These are phyloP conservation scores for Monilinia fructicola DNA, from an alignment of 2,329 filamentous ascomycete species.

Conservation along the genomic window DNA sequence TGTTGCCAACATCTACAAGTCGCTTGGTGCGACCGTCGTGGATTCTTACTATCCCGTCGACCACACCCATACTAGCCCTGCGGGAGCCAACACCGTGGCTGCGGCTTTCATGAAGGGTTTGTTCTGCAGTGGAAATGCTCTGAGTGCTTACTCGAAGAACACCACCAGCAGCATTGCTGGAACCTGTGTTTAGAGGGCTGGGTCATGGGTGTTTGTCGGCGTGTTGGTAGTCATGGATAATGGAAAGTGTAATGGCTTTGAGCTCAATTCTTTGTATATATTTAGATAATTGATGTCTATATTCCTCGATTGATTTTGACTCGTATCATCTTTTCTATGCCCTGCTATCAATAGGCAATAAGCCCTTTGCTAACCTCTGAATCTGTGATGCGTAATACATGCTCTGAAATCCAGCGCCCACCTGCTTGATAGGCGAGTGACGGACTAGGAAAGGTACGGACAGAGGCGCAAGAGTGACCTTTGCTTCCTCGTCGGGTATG, in stretches of 20 bases:
- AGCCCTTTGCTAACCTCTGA: conserved; percentile 32
- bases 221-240: not conserved
- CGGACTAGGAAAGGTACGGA: conserved; percentile 22
- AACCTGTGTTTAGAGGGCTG: conserved; percentile 30
- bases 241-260: not conserved
- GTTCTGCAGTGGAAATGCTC: conserved; percentile 31
- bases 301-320: not conserved
- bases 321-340: not conserved
- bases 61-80: conserved; percentile 60
- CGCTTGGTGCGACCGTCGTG: conserved; percentile 48
- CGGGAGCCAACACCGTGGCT: conserved; percentile 54
- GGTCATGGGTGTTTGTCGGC: not conserved
- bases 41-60: conserved; percentile 55
- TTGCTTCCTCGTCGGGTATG: conserved; percentile 33
- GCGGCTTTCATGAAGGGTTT: conserved; percentile 53
- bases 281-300: not conserved
- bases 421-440: conserved; percentile 23
- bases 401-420: conserved; percentile 28
- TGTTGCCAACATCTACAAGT: conserved; percentile 50
- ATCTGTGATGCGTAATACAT: conserved; percentile 39
- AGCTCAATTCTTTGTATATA: not conserved
- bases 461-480: conserved; percentile 22
- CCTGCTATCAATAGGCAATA: not conserved
- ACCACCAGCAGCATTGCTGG: conserved; percentile 33
- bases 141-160: conserved; percentile 37